Percentiles rank a stretch among this genome's conserved stretches.
phyloP scores from a whole-genome alignment of 2,329 filamentous ascomycete genomes.

The Triangularia setosa region DNA sequence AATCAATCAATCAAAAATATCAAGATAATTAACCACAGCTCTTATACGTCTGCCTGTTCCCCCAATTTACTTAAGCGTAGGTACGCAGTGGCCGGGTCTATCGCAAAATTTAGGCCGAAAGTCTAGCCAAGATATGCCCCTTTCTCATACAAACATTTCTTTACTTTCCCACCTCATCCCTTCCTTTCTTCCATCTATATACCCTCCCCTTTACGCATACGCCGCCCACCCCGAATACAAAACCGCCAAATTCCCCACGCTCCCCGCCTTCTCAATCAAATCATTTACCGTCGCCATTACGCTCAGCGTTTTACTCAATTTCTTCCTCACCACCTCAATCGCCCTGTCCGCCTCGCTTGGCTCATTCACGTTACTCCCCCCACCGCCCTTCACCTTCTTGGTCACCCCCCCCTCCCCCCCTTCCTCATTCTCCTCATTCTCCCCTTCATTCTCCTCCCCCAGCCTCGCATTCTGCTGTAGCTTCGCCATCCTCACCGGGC shows the following conservation, averaged over 20 bases:
- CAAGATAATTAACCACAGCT: not conserved
- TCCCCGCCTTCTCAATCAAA: slow-evolving; percentile 90
- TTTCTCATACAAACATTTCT: not conserved
- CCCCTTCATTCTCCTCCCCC: slow-evolving; percentile 30
- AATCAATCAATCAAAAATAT: not conserved
- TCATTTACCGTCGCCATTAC: slow-evolving; percentile 96
- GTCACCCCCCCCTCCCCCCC: slow-evolving; percentile 18
- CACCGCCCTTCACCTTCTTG: slow-evolving; percentile 13
- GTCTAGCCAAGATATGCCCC: not conserved
- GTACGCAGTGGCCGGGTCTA: too few relatives aligned
- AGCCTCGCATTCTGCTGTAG: slow-evolving; percentile 57
- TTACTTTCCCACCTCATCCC: too few relatives aligned
- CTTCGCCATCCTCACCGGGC: slow-evolving; percentile 61
- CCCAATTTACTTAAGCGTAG: too few relatives aligned
- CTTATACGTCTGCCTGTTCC: not conserved
- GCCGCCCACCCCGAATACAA: slow-evolving; percentile 68
- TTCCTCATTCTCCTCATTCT: slow-evolving; percentile 29
- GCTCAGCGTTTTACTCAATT: slow-evolving; percentile 88
- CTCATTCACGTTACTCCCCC: slow-evolving; percentile 52
- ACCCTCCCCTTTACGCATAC: slow-evolving; percentile 34
- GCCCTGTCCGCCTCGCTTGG: slow-evolving; percentile 81
- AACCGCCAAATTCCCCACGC: slow-evolving; percentile 87
- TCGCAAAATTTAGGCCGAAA: too few relatives aligned
- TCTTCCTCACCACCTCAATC: slow-evolving; percentile 90
- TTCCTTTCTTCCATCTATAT: not conserved